A percentile compares a stretch with the other conserved stretches of the same genome.
Conservation (phyloP, 2,329 filamentous ascomycete species). For the Arthrobotrys entomopaga region DNA sequence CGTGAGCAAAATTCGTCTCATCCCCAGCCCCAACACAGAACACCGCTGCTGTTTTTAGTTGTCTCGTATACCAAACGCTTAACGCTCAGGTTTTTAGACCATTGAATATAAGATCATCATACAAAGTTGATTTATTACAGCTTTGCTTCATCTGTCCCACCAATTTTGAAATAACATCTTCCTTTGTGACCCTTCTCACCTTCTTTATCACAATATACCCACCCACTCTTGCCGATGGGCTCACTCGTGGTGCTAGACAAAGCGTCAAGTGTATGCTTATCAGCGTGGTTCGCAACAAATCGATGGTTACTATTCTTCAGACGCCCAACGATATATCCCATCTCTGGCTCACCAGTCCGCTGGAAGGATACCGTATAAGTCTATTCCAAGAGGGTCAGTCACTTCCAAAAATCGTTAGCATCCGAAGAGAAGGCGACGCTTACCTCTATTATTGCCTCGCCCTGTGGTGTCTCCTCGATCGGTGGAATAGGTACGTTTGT, state of each 20-base stretch:
- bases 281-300: conserved; percentile 70
- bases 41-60: too few relatives aligned
- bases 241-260: conserved; percentile 65
- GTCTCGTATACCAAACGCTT: too few relatives aligned
- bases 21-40: too few relatives aligned
- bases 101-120: not conserved
- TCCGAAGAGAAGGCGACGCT: conserved; percentile 48
- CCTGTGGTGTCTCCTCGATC: conserved; percentile 64
- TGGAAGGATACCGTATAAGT: conserved; percentile 72
- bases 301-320: conserved; percentile 65
- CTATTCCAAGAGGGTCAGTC: conserved; percentile 59
- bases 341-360: conserved; percentile 65
- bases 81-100: too few relatives aligned
- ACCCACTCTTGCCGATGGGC: conserved; percentile 66
- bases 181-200: conserved; percentile 61
- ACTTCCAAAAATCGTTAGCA: not conserved
- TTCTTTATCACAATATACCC: conserved; percentile 61
- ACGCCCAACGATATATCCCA: conserved; percentile 68
- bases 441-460: conserved; percentile 68
- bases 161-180: conserved; percentile 38
- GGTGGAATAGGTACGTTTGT: conserved; percentile 63
- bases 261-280: conserved; percentile 65
- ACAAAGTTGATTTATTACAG: conserved; percentile 7
- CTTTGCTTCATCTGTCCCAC: conserved; percentile 21
- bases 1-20: too few relatives aligned